phyloP scores from a whole-genome alignment of 2,329 filamentous ascomycete genomes.

The Aspergillus aculeatus region DNA sequence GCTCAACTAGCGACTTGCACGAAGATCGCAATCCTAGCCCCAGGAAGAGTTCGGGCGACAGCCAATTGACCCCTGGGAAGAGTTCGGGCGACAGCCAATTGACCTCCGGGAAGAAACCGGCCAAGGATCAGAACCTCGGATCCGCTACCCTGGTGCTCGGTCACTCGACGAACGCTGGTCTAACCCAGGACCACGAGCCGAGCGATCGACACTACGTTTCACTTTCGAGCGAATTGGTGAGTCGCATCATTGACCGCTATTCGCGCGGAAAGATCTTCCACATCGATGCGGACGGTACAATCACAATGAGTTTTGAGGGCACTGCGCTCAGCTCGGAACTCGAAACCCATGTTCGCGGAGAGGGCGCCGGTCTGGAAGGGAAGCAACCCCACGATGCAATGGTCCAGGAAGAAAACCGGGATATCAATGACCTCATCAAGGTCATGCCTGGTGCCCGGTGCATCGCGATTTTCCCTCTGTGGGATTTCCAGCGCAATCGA shows the following conservation, averaged over 20 bases:
- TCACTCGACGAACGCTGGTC: not conserved
- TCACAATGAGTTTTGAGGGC: slow-evolving; percentile 22
- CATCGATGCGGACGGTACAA: slow-evolving; percentile 21
- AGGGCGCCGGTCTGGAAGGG: slow-evolving; percentile 6
- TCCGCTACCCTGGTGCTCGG: not conserved
- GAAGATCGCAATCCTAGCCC: not conserved
- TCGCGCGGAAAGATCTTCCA: slow-evolving; percentile 25
- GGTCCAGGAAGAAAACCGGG: slow-evolving; percentile 4
- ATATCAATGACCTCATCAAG: slow-evolving; percentile 15
- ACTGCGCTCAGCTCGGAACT: slow-evolving; percentile 8
- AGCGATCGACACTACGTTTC: slow-evolving; percentile 8
- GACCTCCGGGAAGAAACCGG: not conserved
- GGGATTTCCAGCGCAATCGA: slow-evolving; percentile 28
- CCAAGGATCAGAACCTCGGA: not conserved
- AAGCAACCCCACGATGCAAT: not conserved
- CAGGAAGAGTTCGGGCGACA: not conserved
- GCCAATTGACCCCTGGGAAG: not conserved
- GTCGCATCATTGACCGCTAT: slow-evolving; percentile 21
- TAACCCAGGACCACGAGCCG: not conserved
- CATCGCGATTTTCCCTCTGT: slow-evolving; percentile 28
- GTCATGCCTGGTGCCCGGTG: slow-evolving; percentile 18
- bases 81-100: not conserved
- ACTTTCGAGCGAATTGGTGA: slow-evolving; percentile 17
- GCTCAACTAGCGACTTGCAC: not conserved
- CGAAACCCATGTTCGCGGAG: slow-evolving; percentile 16